Conservation (phyloP, 495 filamentous ascomycete species). For the Penicillium arizonense region DNA sequence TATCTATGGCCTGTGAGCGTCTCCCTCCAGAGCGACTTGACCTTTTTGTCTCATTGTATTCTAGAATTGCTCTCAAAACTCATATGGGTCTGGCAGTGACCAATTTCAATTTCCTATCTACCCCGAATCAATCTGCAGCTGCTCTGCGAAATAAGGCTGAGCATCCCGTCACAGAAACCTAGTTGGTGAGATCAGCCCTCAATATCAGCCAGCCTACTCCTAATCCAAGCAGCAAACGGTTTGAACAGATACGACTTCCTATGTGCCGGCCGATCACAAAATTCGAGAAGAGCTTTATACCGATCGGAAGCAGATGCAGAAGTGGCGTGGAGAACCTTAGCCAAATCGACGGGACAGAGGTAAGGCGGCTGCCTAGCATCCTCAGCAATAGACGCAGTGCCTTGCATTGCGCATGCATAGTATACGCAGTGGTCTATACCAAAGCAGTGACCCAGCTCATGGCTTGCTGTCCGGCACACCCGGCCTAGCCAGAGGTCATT, state of each 20-base stretch:
- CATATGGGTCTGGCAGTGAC: no score
- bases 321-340: slow-evolving; percentile 50
- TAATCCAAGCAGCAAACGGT: slow-evolving; percentile 25
- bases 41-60: no score
- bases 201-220: not conserved
- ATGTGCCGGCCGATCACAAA: slow-evolving; percentile 34
- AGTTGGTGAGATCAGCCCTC: not conserved
- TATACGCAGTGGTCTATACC: slow-evolving; percentile 65
- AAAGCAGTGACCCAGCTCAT: slow-evolving; percentile 68
- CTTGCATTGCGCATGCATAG: slow-evolving; percentile 70
- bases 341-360: slow-evolving; percentile 61
- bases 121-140: no score
- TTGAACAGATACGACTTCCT: slow-evolving; percentile 11
- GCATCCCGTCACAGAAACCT: no score
- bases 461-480: slow-evolving; percentile 54
- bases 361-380: slow-evolving; percentile 67
- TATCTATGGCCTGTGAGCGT: no score
- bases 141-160: no score
- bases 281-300: slow-evolving; percentile 41
- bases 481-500: slow-evolving; percentile 53
- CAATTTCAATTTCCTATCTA: no score
- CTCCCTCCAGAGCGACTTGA: no score
- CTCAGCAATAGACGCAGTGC: slow-evolving; percentile 57
- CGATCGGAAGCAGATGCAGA: slow-evolving; percentile 24
- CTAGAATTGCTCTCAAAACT: no score